Evolutionary conservation across 2,329 filamentous ascomycete genomes (phyloP).

Genomic region (Lachnellula cervina): DNA sequence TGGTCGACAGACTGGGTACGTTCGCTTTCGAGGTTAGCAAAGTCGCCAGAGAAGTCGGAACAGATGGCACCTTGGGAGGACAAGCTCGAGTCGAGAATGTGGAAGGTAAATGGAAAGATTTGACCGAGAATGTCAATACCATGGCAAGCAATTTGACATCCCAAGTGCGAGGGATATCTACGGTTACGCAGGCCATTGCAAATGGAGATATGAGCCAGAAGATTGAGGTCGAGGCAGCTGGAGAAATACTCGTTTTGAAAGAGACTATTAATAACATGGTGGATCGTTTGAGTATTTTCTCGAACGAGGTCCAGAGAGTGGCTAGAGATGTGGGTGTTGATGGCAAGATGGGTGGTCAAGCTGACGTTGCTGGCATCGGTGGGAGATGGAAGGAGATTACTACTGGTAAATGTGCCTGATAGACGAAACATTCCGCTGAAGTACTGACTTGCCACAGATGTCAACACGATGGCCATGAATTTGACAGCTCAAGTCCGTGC

Average conservation of each 20-base stretch:
- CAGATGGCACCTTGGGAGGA: conserved; percentile 87
- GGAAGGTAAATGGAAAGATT: conserved; percentile 96
- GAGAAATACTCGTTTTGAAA: conserved; percentile 89
- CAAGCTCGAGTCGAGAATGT: conserved; percentile 93
- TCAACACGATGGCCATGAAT: conserved; percentile 49
- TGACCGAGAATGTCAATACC: conserved; percentile 85
- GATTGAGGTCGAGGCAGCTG: conserved; percentile 91
- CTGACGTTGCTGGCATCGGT: conserved; percentile 86
- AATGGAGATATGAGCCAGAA: conserved; percentile 94
- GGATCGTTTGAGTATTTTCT: conserved; percentile 89
- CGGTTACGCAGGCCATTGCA: conserved; percentile 90
- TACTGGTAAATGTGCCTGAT: conserved; percentile 52
- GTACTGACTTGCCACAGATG: conserved; percentile 15
- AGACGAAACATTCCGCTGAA: not conserved
- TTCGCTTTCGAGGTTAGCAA: conserved; percentile 97
- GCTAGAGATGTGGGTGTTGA: conserved; percentile 96
- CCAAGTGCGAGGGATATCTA: conserved; percentile 84
- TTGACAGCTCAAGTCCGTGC: conserved; percentile 94
- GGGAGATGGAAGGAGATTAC: conserved; percentile 98
- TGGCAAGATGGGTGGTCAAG: conserved; percentile 97
- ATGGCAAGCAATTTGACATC: conserved; percentile 65
- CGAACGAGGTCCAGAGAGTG: conserved; percentile 90
- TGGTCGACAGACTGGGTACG: conserved; percentile 94
- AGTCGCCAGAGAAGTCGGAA: conserved; percentile 91
- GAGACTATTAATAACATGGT: conserved; percentile 99